These are phyloP conservation scores for Metrosideros polymorpha DNA, from an alignment of 441 rosid genomes.

Conservation along the genomic window DNA sequence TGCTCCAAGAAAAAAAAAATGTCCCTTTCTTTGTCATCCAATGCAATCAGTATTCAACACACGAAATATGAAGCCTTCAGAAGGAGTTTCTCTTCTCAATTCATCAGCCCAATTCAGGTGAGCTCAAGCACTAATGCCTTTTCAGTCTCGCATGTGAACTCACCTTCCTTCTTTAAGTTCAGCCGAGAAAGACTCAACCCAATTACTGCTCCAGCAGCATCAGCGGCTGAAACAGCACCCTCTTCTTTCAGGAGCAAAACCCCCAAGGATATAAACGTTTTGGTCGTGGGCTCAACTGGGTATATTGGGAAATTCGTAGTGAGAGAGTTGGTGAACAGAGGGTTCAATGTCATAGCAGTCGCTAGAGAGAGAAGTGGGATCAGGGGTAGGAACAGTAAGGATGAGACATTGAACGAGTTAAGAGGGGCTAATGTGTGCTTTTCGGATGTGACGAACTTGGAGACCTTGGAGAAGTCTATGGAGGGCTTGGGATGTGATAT, in stretches of 20 bases:
- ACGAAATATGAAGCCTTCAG: conserved; percentile 16
- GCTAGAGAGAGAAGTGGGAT: conserved; percentile 81
- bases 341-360: conserved; percentile 72
- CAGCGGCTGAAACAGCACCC: conserved; percentile 14
- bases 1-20: conserved; percentile 9
- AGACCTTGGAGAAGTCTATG: conserved; percentile 37
- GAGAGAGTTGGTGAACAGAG: conserved; percentile 58
- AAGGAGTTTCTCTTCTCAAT: conserved; percentile 27
- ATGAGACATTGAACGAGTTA: conserved; percentile 46
- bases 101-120: conserved; percentile 45
- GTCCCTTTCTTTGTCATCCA: conserved; percentile 49
- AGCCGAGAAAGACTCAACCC: conserved; percentile 21
- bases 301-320: conserved; percentile 86
- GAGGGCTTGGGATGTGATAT: conserved; percentile 31
- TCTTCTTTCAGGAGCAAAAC: conserved; percentile 49
- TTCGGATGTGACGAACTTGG: conserved; percentile 72
- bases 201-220: conserved; percentile 30
- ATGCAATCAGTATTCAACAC: conserved; percentile 11
- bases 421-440: conserved; percentile 67
- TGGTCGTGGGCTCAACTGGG: conserved; percentile 86
- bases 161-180: conserved; percentile 12
- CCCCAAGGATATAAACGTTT: conserved; percentile 49
- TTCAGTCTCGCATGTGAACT: conserved; percentile 5
- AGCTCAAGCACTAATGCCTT: conserved; percentile 22
- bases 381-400: conserved; percentile 48